Evolutionary conservation across 2,329 filamentous ascomycete genomes (phyloP).

Genomic region (Ophiostoma triangulosporum): DNA sequence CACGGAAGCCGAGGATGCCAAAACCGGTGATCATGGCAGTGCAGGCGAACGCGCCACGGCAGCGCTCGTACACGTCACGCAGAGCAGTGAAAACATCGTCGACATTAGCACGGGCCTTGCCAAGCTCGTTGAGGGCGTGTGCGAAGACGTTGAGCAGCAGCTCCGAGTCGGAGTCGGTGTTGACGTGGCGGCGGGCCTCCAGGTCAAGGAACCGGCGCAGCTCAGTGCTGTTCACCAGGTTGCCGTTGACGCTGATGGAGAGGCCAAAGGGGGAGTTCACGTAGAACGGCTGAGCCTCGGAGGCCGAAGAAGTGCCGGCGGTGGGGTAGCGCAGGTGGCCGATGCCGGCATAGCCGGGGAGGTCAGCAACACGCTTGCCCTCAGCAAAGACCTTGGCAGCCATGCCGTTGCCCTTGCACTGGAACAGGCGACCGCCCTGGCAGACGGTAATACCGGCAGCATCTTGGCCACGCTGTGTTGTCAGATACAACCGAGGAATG

Average conservation of each 20-base stretch:
- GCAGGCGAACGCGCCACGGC: constrained; percentile 68
- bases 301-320: constrained; percentile 56
- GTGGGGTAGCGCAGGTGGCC: constrained; percentile 84
- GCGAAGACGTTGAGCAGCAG: constrained; percentile 82
- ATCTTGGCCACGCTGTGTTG: constrained; percentile 56
- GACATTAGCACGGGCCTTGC: constrained; percentile 70
- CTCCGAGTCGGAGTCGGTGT: constrained; percentile 81
- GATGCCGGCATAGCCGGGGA: constrained; percentile 71
- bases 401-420: constrained; percentile 85
- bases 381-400: constrained; percentile 62
- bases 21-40: constrained; percentile 77
- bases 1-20: constrained; percentile 65
- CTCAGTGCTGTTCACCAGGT: constrained; percentile 64
- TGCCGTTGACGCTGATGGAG: constrained; percentile 73
- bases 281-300: constrained; percentile 86
- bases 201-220: constrained; percentile 60
- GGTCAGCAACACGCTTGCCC: constrained; percentile 49
- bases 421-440: constrained; percentile 66
- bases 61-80: constrained; percentile 58
- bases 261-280: constrained; percentile 80
- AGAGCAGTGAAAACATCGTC: constrained; percentile 68
- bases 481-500: background rate
- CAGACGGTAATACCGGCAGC: constrained; percentile 73
- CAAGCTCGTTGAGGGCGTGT: constrained; percentile 67
- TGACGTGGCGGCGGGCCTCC: constrained; percentile 74